Evolutionary conservation across 2,329 filamentous ascomycete genomes (phyloP).

Genomic region (Alternaria ethzedia): DNA sequence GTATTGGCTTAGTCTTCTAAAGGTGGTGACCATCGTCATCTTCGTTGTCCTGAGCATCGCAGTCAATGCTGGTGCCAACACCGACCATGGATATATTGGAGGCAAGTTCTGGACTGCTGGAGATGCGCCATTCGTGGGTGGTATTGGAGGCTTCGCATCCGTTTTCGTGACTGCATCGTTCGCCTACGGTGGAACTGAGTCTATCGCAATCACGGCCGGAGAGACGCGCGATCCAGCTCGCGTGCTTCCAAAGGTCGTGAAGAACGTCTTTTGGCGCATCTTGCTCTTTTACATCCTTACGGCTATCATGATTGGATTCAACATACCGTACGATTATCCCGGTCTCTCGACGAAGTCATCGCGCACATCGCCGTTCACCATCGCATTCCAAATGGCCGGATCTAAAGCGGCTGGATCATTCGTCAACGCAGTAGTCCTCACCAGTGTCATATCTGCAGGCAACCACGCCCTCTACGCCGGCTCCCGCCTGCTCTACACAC

Average conservation of each 20-base stretch:
- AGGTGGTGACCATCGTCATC: constrained; percentile 43
- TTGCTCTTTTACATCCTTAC: constrained; percentile 52
- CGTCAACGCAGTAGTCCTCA: constrained; percentile 69
- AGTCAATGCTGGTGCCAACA: constrained; percentile 36
- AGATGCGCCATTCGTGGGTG: constrained; percentile 55
- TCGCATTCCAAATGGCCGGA: constrained; percentile 67
- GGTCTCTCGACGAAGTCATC: constrained; percentile 44
- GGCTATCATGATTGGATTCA: constrained; percentile 51
- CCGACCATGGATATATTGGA: constrained; percentile 50
- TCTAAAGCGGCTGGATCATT: constrained; percentile 66
- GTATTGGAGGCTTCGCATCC: constrained; percentile 63
- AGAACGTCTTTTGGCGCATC: constrained; percentile 77
- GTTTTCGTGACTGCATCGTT: constrained; percentile 80
- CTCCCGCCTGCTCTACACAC: constrained; percentile 62
- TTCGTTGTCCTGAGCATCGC: constrained; percentile 44
- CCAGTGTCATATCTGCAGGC: constrained; percentile 65
- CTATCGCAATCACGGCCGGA: constrained; percentile 77
- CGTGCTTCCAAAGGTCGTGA: constrained; percentile 83
- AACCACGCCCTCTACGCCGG: constrained; percentile 63
- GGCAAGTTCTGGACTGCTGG: constrained; percentile 73
- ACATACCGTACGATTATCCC: constrained; percentile 49
- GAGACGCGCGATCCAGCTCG: constrained; percentile 82
- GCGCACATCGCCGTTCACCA: constrained; percentile 67
- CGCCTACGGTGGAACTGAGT: constrained; percentile 75
- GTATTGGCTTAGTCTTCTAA: constrained; percentile 45